phyloP scores from a whole-genome alignment of 2,329 filamentous ascomycete genomes.

The Hymenoscyphus fructigenus region DNA sequence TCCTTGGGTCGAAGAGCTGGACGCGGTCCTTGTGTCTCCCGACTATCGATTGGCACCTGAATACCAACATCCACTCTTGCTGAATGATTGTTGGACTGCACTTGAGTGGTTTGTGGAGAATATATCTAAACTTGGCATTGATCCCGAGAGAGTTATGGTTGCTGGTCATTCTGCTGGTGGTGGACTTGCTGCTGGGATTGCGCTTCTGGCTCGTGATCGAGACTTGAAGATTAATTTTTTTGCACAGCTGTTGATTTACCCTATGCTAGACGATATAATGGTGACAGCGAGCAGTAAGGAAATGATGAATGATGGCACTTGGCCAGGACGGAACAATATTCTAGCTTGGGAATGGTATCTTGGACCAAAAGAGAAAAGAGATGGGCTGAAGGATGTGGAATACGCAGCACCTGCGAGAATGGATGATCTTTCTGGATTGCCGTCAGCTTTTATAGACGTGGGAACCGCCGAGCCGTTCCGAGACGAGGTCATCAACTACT shows the following conservation, averaged over 20 bases:
- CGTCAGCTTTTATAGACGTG: slow-evolving; percentile 39
- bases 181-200: slow-evolving; percentile 53
- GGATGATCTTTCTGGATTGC: slow-evolving; percentile 34
- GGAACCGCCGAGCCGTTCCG: slow-evolving; percentile 38
- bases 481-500: slow-evolving; percentile 39
- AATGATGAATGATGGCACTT: slow-evolving; percentile 35
- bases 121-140: slow-evolving; percentile 41
- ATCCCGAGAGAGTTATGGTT: slow-evolving; percentile 50
- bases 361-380: slow-evolving; percentile 31
- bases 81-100: slow-evolving; percentile 45
- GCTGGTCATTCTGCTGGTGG: slow-evolving; percentile 57
- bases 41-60: slow-evolving; percentile 24
- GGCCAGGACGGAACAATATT: slow-evolving; percentile 34
- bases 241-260: slow-evolving; percentile 42
- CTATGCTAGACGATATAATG: slow-evolving; percentile 45
- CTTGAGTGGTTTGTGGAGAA: slow-evolving; percentile 46
- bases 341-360: slow-evolving; percentile 38
- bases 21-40: slow-evolving; percentile 46
- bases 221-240: slow-evolving; percentile 36
- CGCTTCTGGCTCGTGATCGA: slow-evolving; percentile 48
- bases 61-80: slow-evolving; percentile 11
- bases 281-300: slow-evolving; percentile 33
- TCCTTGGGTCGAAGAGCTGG: slow-evolving; percentile 47
- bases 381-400: slow-evolving; percentile 30
- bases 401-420: slow-evolving; percentile 38